phyloP scores from a whole-genome alignment of 2,329 filamentous ascomycete species.

The Ophiocordyceps australis region DNA sequence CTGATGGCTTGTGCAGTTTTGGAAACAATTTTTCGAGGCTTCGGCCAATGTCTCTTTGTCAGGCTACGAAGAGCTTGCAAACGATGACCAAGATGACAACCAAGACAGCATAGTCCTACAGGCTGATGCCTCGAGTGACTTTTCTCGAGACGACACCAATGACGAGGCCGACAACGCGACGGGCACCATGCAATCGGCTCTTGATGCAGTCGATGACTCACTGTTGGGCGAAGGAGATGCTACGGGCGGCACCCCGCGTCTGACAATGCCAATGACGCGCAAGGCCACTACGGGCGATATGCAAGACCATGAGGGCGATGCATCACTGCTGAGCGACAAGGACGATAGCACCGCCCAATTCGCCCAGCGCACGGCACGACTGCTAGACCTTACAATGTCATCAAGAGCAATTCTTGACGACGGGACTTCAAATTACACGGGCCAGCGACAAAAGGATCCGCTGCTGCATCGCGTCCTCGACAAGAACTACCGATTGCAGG shows the following conservation, averaged over 20 bases:
- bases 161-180: conserved; percentile 19
- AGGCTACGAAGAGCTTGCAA: conserved; percentile 72
- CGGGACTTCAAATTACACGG: conserved; percentile 14
- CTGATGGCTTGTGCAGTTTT: conserved; percentile 47
- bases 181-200: conserved; percentile 10
- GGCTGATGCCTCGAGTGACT: conserved; percentile 33
- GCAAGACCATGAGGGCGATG: too few species aligned
- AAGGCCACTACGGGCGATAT: conserved; percentile 18
- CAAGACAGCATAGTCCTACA: conserved; percentile 36
- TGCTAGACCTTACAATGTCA: conserved; percentile 47
- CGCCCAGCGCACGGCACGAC: conserved; percentile 31
- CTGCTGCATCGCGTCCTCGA: conserved; percentile 83
- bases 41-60: conserved; percentile 94
- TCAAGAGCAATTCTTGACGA: conserved; percentile 23
- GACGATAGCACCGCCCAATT: conserved; percentile 29
- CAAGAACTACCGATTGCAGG: conserved; percentile 87
- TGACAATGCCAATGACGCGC: conserved; percentile 31
- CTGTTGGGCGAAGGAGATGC: conserved; percentile 46
- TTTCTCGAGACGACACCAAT: conserved; percentile 16
- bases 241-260: conserved; percentile 50
- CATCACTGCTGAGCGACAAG: conserved; percentile 17
- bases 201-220: conserved; percentile 38
- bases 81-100: conserved; percentile 37
- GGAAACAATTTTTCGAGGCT: conserved; percentile 99
- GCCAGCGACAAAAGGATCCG: conserved; percentile 41